Evolutionary conservation across 495 filamentous ascomycete species (phyloP).

Genomic region (Achaetomiella virescens): DNA sequence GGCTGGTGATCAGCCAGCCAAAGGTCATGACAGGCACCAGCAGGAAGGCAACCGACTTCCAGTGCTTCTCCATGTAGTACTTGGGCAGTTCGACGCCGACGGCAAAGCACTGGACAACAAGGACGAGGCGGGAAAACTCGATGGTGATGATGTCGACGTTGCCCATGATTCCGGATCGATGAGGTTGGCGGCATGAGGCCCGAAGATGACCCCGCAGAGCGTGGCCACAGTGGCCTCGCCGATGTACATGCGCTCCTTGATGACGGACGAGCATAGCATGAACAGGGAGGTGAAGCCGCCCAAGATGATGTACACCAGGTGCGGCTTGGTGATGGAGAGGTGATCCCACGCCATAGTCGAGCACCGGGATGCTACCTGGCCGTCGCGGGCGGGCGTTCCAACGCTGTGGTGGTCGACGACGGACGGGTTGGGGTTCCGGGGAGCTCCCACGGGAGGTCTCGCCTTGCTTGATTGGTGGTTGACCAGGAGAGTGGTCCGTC

Average conservation of each 20-base stretch:
- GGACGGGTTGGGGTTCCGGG: background rate
- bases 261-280: constrained; percentile 95
- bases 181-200: constrained; percentile 85
- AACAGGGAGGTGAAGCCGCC: constrained; percentile 97
- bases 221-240: constrained; percentile 98
- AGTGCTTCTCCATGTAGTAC: constrained; percentile 96
- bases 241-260: constrained; percentile 98
- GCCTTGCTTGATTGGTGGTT: background rate
- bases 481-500: background rate
- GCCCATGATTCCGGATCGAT: constrained; percentile 81
- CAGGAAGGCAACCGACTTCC: constrained; percentile 84
- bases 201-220: constrained; percentile 93
- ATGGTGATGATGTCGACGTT: constrained; percentile 93
- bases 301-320: constrained; percentile 97
- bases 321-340: constrained; percentile 84
- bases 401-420: background rate
- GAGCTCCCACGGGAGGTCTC: no score
- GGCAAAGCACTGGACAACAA: constrained; percentile 99
- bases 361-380: constrained; percentile 1
- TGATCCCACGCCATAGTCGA: constrained; percentile 85
- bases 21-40: constrained; percentile 95
- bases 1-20: constrained; percentile 88
- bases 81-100: constrained; percentile 98
- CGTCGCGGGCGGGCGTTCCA: background rate
- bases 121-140: constrained; percentile 93